phyloP scores from a whole-genome alignment of 208 protist genomes.

The Leptomonas pyrrhocoris region DNA sequence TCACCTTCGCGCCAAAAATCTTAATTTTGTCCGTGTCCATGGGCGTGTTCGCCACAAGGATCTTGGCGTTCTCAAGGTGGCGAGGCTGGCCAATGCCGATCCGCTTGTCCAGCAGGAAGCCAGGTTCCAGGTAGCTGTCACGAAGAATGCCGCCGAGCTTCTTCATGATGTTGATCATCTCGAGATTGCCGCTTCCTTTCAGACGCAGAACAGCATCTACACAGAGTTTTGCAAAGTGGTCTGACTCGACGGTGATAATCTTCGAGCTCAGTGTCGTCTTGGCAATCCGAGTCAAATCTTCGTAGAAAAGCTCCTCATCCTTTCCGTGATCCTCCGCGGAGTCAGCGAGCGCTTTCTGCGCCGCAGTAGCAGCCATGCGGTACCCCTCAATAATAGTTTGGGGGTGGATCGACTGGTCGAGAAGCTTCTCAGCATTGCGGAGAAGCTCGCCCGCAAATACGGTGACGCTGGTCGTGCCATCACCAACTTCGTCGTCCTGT shows the following conservation, averaged over 20 bases:
- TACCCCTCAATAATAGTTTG: slow-evolving; percentile 98
- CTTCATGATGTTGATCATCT: slow-evolving; percentile 99
- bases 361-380: slow-evolving; percentile 78
- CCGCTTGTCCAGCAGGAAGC: slow-evolving; percentile 99
- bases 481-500: slow-evolving; percentile 99
- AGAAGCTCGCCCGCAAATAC: slow-evolving; percentile 99
- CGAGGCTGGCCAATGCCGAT: slow-evolving; percentile 99
- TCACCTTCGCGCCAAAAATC: slow-evolving; percentile 96
- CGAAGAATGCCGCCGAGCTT: slow-evolving; percentile 96
- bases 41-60: slow-evolving; percentile 99
- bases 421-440: slow-evolving; percentile 98
- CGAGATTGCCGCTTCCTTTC: slow-evolving; percentile 94
- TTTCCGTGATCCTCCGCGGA: slow-evolving; percentile 82
- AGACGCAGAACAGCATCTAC: slow-evolving; percentile 99
- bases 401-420: slow-evolving; percentile 98
- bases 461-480: slow-evolving; percentile 99
- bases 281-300: slow-evolving; percentile 99
- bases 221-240: slow-evolving; percentile 98
- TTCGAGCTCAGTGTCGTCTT: slow-evolving; percentile 99
- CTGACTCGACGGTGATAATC: slow-evolving; percentile 96
- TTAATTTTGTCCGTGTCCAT: slow-evolving; percentile 99
- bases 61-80: slow-evolving; percentile 97
- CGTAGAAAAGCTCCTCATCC: slow-evolving; percentile 92
- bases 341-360: slow-evolving; percentile 84
- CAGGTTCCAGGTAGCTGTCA: slow-evolving; percentile 99